These are phyloP conservation scores for Angomonas ambiguus DNA, from an alignment of 208 protist species.

Conservation along the genomic window DNA sequence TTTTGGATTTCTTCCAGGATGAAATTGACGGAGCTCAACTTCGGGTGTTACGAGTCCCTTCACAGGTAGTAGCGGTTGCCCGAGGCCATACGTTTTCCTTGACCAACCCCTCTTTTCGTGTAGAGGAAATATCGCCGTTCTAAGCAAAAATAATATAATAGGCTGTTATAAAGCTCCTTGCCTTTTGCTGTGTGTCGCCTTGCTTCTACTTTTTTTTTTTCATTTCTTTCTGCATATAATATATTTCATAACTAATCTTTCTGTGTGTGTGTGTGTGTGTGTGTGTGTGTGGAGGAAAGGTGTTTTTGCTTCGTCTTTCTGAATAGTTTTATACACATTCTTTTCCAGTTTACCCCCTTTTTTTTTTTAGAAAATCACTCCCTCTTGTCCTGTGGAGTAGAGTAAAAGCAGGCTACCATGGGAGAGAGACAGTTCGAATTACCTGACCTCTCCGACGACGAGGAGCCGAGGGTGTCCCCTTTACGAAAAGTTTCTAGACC, in stretches of 20 bases:
- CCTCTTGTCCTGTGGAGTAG: no score
- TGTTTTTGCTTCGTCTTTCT: no score
- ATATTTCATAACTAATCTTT: constrained; percentile 2
- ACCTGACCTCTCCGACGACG: not conserved
- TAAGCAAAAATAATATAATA: not conserved
- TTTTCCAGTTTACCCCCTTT: constrained; percentile 5
- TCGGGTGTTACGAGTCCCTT: constrained; percentile 22
- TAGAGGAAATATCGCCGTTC: not conserved
- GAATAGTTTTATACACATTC: no score
- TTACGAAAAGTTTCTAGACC: not conserved
- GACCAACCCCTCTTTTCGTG: constrained; percentile 13
- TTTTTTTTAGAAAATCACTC: not conserved
- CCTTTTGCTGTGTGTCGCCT: not conserved
- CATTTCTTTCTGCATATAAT: constrained; percentile 6
- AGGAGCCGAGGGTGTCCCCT: not conserved
- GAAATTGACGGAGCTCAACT: constrained; percentile 14
- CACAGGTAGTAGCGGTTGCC: constrained; percentile 18
- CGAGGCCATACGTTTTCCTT: constrained; percentile 34
- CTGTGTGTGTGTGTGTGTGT: constrained; percentile 5
- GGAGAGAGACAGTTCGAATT: not conserved
- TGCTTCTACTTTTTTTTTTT: constrained; percentile 12
- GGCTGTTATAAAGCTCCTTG: not conserved
- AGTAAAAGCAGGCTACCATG: no score
- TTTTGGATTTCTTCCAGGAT: constrained; percentile 57
- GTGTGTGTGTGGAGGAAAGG: no score